Evolutionary conservation across 75 land plant genomes (phyloP).

Genomic region (Selaginella tamariscina): DNA sequence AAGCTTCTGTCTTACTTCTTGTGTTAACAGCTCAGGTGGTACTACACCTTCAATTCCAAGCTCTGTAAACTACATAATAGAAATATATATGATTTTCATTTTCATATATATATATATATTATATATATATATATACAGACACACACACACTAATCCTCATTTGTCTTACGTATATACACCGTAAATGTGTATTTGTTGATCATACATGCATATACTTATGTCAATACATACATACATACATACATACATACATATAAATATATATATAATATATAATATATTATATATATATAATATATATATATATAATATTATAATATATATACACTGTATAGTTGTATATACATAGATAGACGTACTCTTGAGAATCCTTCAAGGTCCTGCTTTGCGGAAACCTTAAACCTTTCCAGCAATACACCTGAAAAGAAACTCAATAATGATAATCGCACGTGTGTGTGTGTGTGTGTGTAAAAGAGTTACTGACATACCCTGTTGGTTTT

Average conservation of each 20-base stretch:
- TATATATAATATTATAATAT: background rate
- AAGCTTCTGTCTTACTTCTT: slow-evolving; percentile 54
- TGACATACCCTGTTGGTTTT: slow-evolving; percentile 60
- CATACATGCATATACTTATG: no score
- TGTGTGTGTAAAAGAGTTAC: background rate
- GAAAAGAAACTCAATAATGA: slow-evolving; percentile 10
- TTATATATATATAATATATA: no score
- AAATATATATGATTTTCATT: background rate
- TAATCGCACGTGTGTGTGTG: no score
- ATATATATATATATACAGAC: no score
- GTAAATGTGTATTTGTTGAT: no score
- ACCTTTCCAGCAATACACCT: slow-evolving; percentile 99
- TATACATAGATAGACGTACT: slow-evolving; percentile 20
- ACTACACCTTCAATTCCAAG: slow-evolving; percentile 90
- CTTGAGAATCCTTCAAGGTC: slow-evolving; percentile 91
- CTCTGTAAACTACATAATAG: slow-evolving; percentile 64
- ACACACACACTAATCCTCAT: no score
- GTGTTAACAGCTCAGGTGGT: slow-evolving; percentile 72
- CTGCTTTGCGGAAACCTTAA: slow-evolving; percentile 89
- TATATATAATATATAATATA: no score
- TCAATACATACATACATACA: no score
- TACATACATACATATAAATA: no score
- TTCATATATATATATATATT: no score
- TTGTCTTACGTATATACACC: no score
- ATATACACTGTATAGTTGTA: slow-evolving; percentile 5